Evolutionary conservation across 2,329 filamentous ascomycete species (phyloP).

Genomic region (Stagonosporopsis vannaccii): DNA sequence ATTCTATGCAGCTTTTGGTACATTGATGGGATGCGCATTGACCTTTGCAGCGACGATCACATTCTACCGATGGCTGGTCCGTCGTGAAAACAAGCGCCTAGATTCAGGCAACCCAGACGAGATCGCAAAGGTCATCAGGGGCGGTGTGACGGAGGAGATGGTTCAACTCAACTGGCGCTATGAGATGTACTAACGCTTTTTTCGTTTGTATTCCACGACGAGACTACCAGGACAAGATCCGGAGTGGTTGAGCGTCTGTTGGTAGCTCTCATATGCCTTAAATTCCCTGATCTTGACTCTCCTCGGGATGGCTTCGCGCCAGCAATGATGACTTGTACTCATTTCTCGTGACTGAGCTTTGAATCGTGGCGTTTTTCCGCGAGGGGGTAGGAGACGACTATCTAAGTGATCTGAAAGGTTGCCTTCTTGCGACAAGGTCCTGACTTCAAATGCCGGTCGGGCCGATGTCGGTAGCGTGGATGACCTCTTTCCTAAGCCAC

Average conservation of each 20-base stretch:
- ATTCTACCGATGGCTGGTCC: conserved; percentile 30
- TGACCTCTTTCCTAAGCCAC: neutral
- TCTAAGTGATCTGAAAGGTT: neutral
- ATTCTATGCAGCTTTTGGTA: conserved; percentile 33
- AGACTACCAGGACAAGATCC: too few relatives aligned
- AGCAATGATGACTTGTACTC: too few relatives aligned
- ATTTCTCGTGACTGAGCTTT: too few relatives aligned
- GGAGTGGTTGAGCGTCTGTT: neutral
- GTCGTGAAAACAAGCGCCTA: conserved; percentile 30
- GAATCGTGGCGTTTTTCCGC: too few relatives aligned
- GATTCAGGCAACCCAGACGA: conserved; percentile 28
- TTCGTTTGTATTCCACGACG: neutral
- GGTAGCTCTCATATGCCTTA: neutral
- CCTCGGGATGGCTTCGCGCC: neutral
- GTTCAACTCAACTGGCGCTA: conserved; percentile 30
- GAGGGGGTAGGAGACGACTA: too few relatives aligned
- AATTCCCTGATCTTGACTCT: neutral
- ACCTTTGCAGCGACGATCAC: conserved; percentile 28
- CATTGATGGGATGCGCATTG: conserved; percentile 31
- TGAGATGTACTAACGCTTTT: conserved; percentile 27
- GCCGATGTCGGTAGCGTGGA: conserved; percentile 3
- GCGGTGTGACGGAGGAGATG: conserved; percentile 35
- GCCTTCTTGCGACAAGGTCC: neutral
- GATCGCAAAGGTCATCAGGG: conserved; percentile 32
- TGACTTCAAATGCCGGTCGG: conserved; percentile 7